Percentiles rank a stretch among this genome's conserved stretches.
Conservation (phyloP, 2,329 filamentous ascomycete genomes). For the Ophiocordyceps camponoti-rufipedis region DNA sequence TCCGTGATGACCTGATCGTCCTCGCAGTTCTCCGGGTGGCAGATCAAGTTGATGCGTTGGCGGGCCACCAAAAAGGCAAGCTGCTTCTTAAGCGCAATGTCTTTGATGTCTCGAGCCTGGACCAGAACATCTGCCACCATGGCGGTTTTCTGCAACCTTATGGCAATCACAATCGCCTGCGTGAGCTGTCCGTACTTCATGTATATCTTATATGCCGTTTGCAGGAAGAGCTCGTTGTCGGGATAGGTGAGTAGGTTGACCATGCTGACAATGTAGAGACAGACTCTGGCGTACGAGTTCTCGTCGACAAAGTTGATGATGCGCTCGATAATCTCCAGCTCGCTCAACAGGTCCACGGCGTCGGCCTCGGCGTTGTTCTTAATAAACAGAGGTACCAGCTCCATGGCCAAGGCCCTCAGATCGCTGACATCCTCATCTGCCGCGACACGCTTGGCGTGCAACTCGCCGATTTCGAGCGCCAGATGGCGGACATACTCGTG, state of each 20-base stretch:
- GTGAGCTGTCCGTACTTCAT: slow-evolving; percentile 81
- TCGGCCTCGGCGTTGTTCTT: slow-evolving; percentile 97
- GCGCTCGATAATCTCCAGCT: slow-evolving; percentile 90
- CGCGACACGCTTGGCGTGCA: slow-evolving; percentile 74
- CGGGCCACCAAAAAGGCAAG: slow-evolving; percentile 83
- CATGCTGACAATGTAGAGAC: slow-evolving; percentile 98
- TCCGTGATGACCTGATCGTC: slow-evolving; percentile 63
- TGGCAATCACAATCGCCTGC: slow-evolving; percentile 86
- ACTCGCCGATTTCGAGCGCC: slow-evolving; percentile 86
- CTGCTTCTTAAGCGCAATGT: slow-evolving; percentile 76
- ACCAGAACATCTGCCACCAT: slow-evolving; percentile 72
- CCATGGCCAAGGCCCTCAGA: slow-evolving; percentile 64
- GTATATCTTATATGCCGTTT: slow-evolving; percentile 86
- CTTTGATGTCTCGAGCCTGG: slow-evolving; percentile 37
- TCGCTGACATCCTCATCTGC: slow-evolving; percentile 74
- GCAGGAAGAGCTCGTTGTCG: slow-evolving; percentile 89
- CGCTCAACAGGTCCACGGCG: slow-evolving; percentile 90
- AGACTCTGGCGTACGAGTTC: slow-evolving; percentile 83
- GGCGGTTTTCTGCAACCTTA: slow-evolving; percentile 72
- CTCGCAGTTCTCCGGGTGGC: slow-evolving; percentile 39
- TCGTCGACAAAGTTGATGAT: slow-evolving; percentile 81
- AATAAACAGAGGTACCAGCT: slow-evolving; percentile 83
- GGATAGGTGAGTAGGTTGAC: slow-evolving; percentile 94
- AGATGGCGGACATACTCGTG: slow-evolving; percentile 96
- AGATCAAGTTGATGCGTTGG: slow-evolving; percentile 71